A percentile compares a stretch with the other conserved stretches of the same genome.
Evolutionary conservation across 23 red algal species (phyloP).

Genomic region (Porphyridium purpureum): DNA sequence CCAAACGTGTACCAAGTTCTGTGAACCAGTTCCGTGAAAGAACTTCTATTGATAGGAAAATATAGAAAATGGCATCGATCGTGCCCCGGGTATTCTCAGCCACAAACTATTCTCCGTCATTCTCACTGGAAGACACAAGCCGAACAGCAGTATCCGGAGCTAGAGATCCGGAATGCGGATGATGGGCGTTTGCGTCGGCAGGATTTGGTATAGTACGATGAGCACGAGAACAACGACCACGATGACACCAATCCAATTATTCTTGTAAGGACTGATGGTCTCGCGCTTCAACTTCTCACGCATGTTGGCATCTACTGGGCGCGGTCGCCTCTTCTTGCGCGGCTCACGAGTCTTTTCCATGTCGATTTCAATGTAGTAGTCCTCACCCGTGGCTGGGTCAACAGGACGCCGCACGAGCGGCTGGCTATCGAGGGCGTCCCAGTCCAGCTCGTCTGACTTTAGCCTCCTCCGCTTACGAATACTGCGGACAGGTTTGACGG

Average conservation of each 20-base stretch:
- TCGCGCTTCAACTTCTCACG: slow-evolving; percentile 47
- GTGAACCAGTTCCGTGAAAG: too few species aligned
- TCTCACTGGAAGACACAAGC: background rate
- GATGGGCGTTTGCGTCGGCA: slow-evolving; percentile 21
- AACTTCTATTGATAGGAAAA: too few species aligned
- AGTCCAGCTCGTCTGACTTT: slow-evolving; percentile 9
- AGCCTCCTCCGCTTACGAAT: slow-evolving; percentile 10
- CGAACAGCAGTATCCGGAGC: background rate
- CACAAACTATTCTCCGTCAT: too few species aligned
- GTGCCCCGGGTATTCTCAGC: too few species aligned
- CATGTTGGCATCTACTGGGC: slow-evolving; percentile 13
- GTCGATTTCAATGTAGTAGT: slow-evolving; percentile 41
- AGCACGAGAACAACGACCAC: slow-evolving; percentile 31
- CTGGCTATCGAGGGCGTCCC: slow-evolving; percentile 39
- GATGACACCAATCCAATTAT: slow-evolving; percentile 75
- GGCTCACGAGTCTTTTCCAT: background rate
- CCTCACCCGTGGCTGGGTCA: slow-evolving; percentile 22
- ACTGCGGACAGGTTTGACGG: slow-evolving; percentile 29
- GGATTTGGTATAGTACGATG: slow-evolving; percentile 19
- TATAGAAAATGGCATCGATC: too few species aligned
- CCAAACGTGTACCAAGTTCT: too few species aligned
- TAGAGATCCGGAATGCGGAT: slow-evolving; percentile 71
- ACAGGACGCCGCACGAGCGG: slow-evolving; percentile 21
- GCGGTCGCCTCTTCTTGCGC: background rate
- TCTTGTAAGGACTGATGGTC: slow-evolving; percentile 39